These are phyloP conservation scores for Ramaria sp. DNA, from an alignment of 768 basidiomycete genomes.

Conservation along the genomic window DNA sequence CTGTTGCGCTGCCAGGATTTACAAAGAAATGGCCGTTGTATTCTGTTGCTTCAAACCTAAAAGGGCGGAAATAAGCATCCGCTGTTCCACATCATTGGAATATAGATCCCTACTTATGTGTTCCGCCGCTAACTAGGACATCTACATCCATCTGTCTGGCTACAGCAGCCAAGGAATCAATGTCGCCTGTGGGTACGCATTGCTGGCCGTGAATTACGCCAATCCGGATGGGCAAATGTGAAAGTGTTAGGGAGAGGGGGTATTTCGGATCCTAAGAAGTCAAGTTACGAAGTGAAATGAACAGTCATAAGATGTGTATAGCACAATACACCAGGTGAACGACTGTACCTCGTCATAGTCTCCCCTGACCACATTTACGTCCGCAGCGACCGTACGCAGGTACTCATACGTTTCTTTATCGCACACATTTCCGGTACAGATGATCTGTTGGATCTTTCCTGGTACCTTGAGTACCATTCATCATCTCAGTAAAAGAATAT, in stretches of 20 bases:
- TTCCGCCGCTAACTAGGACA: constrained; percentile 87
- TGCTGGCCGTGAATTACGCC: constrained; percentile 94
- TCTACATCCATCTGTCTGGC: constrained; percentile 98
- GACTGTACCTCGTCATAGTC: constrained; percentile 86
- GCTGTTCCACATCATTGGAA: background rate
- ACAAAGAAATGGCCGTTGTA: constrained; percentile 89
- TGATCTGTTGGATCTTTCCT: constrained; percentile 96
- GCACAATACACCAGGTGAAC: background rate
- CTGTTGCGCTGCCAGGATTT: constrained; percentile 91
- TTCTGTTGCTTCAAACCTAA: constrained; percentile 88
- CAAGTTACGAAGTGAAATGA: background rate
- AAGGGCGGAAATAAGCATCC: background rate
- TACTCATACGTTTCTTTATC: constrained; percentile 98
- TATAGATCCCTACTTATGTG: constrained; percentile 62
- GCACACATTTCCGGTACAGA: constrained; percentile 95
- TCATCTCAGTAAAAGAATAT: background rate
- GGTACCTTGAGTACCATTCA: constrained; percentile 35
- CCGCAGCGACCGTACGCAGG: constrained; percentile 85
- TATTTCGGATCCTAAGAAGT: constrained; percentile 47
- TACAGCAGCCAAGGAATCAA: constrained; percentile 79
- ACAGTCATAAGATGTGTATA: background rate
- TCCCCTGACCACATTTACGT: constrained; percentile 84
- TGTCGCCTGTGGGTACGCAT: constrained; percentile 82
- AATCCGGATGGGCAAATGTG: constrained; percentile 79
- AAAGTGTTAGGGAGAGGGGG: constrained; percentile 70